These are phyloP conservation scores for Chytriomyces sp. DNA, from an alignment of 192 early-diverging fungal genomes.

Conservation along the genomic window DNA sequence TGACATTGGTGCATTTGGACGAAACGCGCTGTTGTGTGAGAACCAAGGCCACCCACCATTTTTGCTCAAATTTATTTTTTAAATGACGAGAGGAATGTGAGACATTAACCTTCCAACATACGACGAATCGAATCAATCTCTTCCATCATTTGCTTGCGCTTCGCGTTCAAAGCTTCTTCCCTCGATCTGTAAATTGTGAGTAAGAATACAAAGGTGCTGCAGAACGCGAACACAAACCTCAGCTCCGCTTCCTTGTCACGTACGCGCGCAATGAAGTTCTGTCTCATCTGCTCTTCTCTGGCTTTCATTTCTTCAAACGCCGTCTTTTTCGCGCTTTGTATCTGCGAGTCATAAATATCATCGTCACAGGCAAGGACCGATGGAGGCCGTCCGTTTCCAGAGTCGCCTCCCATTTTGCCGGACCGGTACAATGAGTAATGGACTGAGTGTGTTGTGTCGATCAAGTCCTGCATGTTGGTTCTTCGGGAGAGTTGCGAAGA, in stretches of 20 bases:
- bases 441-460: constrained; percentile 93
- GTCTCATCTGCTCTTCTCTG: constrained; percentile 73
- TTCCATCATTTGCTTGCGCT: constrained; percentile 59
- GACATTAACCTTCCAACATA: constrained; percentile 32
- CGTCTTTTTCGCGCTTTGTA: constrained; percentile 63
- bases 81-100: no score
- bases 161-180: constrained; percentile 52
- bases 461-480: constrained; percentile 95
- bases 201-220: no score
- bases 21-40: no score
- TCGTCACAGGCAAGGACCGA: constrained; percentile 76
- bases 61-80: no score
- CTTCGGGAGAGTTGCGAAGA: constrained; percentile 47
- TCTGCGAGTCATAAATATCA: constrained; percentile 72
- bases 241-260: constrained; percentile 66
- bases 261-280: constrained; percentile 60
- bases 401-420: constrained; percentile 74
- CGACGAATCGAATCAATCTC: constrained; percentile 53
- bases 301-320: constrained; percentile 71
- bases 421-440: constrained; percentile 97
- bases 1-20: no score
- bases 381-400: constrained; percentile 66
- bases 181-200: constrained; percentile 39
- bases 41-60: no score
- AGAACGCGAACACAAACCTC: constrained; percentile 32